Evolutionary conservation across 148 eudicot genomes (phyloP), one percentile per base, ranked within the genome.

Genomic region (Silene conica): DNA sequence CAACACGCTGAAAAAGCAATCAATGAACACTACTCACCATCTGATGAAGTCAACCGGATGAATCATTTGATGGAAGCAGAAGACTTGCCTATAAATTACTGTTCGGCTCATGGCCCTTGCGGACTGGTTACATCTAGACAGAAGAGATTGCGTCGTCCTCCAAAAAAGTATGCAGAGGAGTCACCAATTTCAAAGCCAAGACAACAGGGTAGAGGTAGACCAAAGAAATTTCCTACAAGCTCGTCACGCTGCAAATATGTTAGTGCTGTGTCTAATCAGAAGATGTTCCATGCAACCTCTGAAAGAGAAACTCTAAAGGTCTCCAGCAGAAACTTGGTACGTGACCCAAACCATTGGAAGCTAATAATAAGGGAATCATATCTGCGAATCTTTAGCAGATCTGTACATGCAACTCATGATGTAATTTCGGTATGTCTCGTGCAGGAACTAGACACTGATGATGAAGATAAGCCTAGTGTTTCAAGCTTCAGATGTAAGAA

Each of bases 121-220:
- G 78, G 74, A 82, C 81, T 58, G 26, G 68, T n/a, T 73, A 80
- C 55, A 80, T 59, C 72, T 76, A 69, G 78, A 45, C 80, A 77
- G 64, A 88, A 83, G 80, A 88, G 92, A 76, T 46, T 73, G n/a
- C 81, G 86, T 55, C 85, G 73, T 70, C 92, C 88, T 65, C 80
- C 87, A 62, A 77, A 58, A 58, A 86, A 86, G 71, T 88, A 83
- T 79, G 78, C 72, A 64, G 86, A 85, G 25, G 92, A 77, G 75
- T 71, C 79, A 65, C 69, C 82, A 46, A 71, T 67, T 31, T 56
- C 71, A 14, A 80, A 68, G 69, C 64, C 80, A 31, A 79, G 72
- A 64, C 19, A 72, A 64, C 19, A 23, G 45, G 34, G 31, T 28
- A 82, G 77, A 75, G 55, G 14, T 50, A 50, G 55, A 50, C 18